These are phyloP conservation scores for Tillandsia fasciculata DNA, from an alignment of 176 grass and related monocot species.

Conservation along the genomic window DNA sequence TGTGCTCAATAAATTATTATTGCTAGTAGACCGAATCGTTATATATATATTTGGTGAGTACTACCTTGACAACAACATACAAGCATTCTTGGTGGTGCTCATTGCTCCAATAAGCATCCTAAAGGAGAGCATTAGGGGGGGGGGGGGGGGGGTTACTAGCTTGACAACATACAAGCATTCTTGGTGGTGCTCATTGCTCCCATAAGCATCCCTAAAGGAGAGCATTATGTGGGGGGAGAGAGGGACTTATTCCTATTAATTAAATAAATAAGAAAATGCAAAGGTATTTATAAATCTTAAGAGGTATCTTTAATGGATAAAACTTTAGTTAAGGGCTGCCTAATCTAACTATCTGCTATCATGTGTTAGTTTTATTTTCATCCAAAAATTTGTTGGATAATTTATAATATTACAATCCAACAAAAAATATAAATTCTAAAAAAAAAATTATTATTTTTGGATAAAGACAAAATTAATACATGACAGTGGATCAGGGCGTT, in stretches of 20 bases:
- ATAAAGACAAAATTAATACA: too few species aligned
- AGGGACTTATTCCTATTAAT: background rate
- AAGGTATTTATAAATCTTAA: background rate
- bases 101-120: conserved; percentile 1
- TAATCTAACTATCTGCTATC: too few species aligned
- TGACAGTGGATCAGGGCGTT: background rate
- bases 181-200: background rate
- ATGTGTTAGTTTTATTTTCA: too few species aligned
- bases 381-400: too few species aligned
- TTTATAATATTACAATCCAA: too few species aligned
- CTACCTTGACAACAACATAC: background rate
- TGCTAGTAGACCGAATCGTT: too few species aligned
- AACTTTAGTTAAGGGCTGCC: background rate
- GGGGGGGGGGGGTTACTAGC: too few species aligned
- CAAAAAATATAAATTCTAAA: too few species aligned
- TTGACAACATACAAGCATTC: background rate
- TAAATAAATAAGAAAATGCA: background rate
- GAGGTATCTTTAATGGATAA: background rate
- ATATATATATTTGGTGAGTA: too few species aligned
- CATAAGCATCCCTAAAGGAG: background rate
- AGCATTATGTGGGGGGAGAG: background rate
- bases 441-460: too few species aligned
- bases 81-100: background rate
- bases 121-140: background rate
- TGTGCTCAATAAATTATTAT: too few species aligned